Conservation (phyloP, 495 filamentous ascomycete species). For the Patellaria atrata region DNA sequence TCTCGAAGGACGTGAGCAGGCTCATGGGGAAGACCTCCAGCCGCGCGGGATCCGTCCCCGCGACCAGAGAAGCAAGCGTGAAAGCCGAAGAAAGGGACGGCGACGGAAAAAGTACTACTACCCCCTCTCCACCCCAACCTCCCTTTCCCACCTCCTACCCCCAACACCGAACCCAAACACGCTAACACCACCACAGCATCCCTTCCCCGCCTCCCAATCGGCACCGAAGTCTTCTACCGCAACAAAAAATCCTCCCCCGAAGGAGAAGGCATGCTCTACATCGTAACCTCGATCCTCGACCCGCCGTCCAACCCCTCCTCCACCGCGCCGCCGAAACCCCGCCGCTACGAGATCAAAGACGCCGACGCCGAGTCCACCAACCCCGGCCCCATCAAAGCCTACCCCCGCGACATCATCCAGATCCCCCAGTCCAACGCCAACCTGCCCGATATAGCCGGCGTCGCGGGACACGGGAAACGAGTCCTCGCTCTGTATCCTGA, state of each 20-base stretch:
- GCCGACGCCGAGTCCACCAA: slow-evolving; percentile 73
- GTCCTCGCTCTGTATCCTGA: slow-evolving; percentile 49
- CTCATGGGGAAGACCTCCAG: slow-evolving; percentile 35
- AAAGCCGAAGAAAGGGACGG: slow-evolving; percentile 20
- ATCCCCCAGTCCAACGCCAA: slow-evolving; percentile 32
- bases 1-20: slow-evolving; percentile 7
- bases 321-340: neutral
- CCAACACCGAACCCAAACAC: slow-evolving; percentile 1
- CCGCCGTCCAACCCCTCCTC: neutral
- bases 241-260: slow-evolving; percentile 51
- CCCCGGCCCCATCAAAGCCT: slow-evolving; percentile 40
- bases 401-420: slow-evolving; percentile 74
- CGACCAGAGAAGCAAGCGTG: slow-evolving; percentile 24
- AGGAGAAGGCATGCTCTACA: slow-evolving; percentile 76
- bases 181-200: slow-evolving; percentile 9
- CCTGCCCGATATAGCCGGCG: slow-evolving; percentile 36
- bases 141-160: neutral
- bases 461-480: too few relatives aligned
- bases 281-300: slow-evolving; percentile 67
- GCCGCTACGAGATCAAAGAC: slow-evolving; percentile 85
- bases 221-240: slow-evolving; percentile 76
- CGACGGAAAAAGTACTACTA: slow-evolving; percentile 11
- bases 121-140: slow-evolving; percentile 6
- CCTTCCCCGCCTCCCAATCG: slow-evolving; percentile 38
- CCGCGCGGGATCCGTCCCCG: slow-evolving; percentile 31